Evolutionary conservation across 257 asterid genomes (phyloP).

Genomic region (Solanum bulbocastanum): DNA sequence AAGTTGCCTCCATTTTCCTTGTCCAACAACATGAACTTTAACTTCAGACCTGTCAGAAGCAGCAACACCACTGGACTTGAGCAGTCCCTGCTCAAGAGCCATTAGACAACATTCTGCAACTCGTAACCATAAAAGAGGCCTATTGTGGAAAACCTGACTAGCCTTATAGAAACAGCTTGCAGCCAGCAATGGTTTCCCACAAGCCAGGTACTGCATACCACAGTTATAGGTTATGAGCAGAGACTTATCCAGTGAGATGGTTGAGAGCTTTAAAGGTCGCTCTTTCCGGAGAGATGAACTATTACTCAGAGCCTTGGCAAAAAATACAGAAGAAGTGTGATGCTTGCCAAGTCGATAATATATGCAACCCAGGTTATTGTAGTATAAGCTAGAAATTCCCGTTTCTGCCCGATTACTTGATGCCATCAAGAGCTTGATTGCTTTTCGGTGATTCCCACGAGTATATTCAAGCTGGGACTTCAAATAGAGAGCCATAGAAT

Average conservation of each 20-base stretch:
- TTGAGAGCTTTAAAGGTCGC: constrained; percentile 46
- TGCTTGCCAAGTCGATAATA: constrained; percentile 63
- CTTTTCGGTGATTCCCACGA: constrained; percentile 68
- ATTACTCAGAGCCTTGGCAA: constrained; percentile 60
- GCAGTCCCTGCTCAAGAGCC: constrained; percentile 69
- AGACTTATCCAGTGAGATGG: constrained; percentile 62
- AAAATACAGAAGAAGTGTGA: constrained; percentile 57
- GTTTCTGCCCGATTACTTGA: constrained; percentile 42
- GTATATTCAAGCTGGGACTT: constrained; percentile 93
- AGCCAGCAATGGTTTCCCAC: constrained; percentile 80
- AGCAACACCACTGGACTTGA: constrained; percentile 25
- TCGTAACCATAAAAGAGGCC: constrained; percentile 80
- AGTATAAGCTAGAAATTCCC: constrained; percentile 63
- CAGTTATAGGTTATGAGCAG: constrained; percentile 58
- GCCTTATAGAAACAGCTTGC: constrained; percentile 63
- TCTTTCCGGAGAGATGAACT: constrained; percentile 45
- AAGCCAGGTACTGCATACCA: constrained; percentile 62
- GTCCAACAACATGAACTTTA: constrained; percentile 56
- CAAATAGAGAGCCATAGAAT: constrained; percentile 65
- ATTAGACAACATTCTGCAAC: constrained; percentile 83
- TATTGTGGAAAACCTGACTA: constrained; percentile 39
- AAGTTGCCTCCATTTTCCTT: constrained; percentile 88
- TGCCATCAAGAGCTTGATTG: constrained; percentile 78
- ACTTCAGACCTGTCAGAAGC: constrained; percentile 33
- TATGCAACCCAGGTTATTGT: constrained; percentile 87